These are phyloP conservation scores for Juncus inflexus DNA, from an alignment of 176 grass and related monocot genomes.

Conservation along the genomic window DNA sequence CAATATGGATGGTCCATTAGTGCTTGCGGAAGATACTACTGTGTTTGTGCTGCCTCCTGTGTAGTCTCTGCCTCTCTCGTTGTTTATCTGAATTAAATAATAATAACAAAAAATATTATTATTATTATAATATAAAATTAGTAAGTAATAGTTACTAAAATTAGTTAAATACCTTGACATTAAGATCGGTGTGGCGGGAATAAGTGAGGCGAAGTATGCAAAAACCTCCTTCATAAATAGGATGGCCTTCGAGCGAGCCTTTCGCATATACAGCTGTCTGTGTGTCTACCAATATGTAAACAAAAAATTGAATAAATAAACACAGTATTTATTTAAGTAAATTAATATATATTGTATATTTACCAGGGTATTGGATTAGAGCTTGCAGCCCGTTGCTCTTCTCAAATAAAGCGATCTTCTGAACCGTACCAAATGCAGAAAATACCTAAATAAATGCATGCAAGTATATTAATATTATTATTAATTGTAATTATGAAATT, in stretches of 20 bases:
- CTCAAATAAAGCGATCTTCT: conserved; percentile 95
- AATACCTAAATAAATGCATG: conserved; percentile 62
- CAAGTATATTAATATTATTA: too few relatives aligned
- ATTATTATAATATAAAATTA: too few relatives aligned
- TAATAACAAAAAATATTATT: background rate
- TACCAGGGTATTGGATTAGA: conserved; percentile 78
- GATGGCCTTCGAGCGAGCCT: conserved; percentile 69
- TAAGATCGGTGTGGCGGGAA: conserved; percentile 72
- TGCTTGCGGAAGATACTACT: conserved; percentile 22
- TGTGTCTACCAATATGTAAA: conserved; percentile 53
- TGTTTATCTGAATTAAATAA: conserved; percentile 58
- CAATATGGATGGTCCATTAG: conserved; percentile 64
- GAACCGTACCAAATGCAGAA: conserved; percentile 92
- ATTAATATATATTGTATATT: conserved; percentile 11
- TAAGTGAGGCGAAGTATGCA: conserved; percentile 77
- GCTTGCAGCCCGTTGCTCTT: conserved; percentile 88
- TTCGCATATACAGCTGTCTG: conserved; percentile 59
- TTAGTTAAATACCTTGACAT: conserved; percentile 56
- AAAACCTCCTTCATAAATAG: conserved; percentile 79
- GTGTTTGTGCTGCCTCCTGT: conserved; percentile 34
- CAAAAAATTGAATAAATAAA: conserved; percentile 28
- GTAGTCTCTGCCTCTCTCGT: conserved; percentile 73
- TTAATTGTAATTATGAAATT: too few relatives aligned
- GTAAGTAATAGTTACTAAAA: background rate
- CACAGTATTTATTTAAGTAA: background rate